A percentile compares a stretch with the other conserved stretches of the same genome.
Conservation (phyloP, 768 basidiomycete species). For the Dentipellis sp. region DNA sequence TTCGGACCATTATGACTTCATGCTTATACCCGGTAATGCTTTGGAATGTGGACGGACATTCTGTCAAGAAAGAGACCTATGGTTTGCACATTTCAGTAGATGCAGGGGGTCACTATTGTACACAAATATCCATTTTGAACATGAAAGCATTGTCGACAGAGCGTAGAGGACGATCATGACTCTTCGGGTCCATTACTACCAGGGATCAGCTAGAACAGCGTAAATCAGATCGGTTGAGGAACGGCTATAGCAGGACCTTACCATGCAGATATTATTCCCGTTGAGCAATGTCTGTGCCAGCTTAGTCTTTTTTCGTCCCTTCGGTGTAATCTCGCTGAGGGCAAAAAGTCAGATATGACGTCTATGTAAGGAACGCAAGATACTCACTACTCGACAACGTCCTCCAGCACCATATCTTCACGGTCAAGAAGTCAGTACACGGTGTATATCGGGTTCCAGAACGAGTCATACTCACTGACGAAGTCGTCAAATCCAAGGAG, state of each 20-base stretch:
- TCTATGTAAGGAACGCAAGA: background rate
- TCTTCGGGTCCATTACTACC: slow-evolving; percentile 61
- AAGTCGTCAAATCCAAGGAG: slow-evolving; percentile 97
- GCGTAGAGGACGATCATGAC: slow-evolving; percentile 9
- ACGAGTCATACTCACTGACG: slow-evolving; percentile 73
- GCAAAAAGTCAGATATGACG: background rate
- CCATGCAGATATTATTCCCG: slow-evolving; percentile 97
- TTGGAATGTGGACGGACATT: no score
- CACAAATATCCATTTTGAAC: background rate
- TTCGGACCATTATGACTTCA: background rate
- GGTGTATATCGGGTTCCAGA: background rate
- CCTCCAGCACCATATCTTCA: slow-evolving; percentile 88
- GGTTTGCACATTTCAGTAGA: no score
- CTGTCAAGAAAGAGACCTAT: no score
- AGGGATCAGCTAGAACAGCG: slow-evolving; percentile 50
- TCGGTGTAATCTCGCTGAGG: slow-evolving; percentile 73
- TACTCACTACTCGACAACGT: slow-evolving; percentile 91
- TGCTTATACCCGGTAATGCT: no score
- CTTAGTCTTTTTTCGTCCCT: slow-evolving; percentile 72
- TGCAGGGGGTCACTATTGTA: background rate
- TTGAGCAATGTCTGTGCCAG: slow-evolving; percentile 86
- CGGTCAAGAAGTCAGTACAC: background rate
- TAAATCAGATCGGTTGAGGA: background rate
- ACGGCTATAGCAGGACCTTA: slow-evolving; percentile 18
- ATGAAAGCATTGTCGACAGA: background rate